phyloP scores from a whole-genome alignment of 495 filamentous ascomycete genomes.

The Polyplosphaeria fusca region DNA sequence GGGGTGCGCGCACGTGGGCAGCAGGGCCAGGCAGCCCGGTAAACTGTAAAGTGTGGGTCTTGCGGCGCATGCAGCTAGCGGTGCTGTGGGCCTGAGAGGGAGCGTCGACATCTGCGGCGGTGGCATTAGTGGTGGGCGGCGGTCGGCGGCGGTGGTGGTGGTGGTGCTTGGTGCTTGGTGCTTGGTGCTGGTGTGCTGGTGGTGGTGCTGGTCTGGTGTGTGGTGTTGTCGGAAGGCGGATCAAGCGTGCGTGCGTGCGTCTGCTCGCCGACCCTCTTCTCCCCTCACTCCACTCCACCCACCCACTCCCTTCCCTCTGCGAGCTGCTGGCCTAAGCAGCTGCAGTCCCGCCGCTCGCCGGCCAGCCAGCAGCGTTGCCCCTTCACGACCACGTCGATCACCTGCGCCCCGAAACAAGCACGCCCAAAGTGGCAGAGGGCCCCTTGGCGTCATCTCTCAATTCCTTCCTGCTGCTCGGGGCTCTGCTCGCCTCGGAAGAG shows the following conservation, averaged over 20 bases:
- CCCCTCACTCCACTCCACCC: too few species aligned
- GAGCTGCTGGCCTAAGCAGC: background rate
- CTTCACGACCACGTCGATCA: constrained; percentile 19
- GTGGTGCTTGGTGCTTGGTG: too few species aligned
- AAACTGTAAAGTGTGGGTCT: constrained; percentile 15
- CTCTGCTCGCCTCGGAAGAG: background rate
- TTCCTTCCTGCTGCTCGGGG: background rate
- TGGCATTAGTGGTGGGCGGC: too few species aligned
- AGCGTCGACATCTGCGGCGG: too few species aligned
- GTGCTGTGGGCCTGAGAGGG: background rate
- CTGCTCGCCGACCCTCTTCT: too few species aligned
- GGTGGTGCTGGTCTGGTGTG: too few species aligned
- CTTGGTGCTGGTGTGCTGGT: too few species aligned
- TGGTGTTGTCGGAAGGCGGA: too few species aligned
- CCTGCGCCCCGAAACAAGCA: constrained; percentile 16
- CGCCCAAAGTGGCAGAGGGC: constrained; percentile 10
- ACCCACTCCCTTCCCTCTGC: too few species aligned
- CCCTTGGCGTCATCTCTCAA: constrained; percentile 19
- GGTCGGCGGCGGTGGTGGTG: too few species aligned
- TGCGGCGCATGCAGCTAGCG: background rate
- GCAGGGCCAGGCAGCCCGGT: constrained; percentile 1
- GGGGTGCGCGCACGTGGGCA: constrained; percentile 7
- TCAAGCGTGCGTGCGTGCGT: too few species aligned
- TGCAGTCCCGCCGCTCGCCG: background rate
- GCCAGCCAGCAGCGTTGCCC: background rate